Evolutionary conservation across 2,329 filamentous ascomycete genomes (phyloP).

Genomic region (Trichoderma oligosporum): DNA sequence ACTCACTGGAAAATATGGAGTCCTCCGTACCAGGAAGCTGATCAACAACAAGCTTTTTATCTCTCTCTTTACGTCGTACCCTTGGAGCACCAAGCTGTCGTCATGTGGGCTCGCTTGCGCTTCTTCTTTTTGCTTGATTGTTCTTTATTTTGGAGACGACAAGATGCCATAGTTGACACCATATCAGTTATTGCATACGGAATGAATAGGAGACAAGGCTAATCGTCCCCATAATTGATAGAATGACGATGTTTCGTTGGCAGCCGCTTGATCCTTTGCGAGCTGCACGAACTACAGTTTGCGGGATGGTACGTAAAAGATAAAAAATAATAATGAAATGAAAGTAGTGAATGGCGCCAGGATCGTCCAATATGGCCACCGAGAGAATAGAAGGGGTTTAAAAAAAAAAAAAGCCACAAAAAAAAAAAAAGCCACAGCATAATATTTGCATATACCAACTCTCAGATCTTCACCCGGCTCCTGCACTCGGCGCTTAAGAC

Average conservation of each 20-base stretch:
- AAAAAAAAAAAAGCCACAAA: background rate
- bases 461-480: constrained; percentile 12
- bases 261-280: background rate
- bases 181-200: background rate
- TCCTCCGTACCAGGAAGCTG: background rate
- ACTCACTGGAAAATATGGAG: background rate
- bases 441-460: constrained; percentile 4
- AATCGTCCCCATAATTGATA: background rate
- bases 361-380: background rate
- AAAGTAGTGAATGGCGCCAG: constrained; percentile 12
- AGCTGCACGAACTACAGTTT: constrained; percentile 10
- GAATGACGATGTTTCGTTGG: constrained; percentile 2
- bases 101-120: constrained; percentile 18
- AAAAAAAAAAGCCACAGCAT: constrained; percentile 5
- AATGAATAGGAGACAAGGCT: background rate
- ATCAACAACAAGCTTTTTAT: constrained; percentile 7
- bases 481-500: constrained; percentile 3
- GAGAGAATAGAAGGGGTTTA: too few species aligned
- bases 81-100: constrained; percentile 4
- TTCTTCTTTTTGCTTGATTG: background rate
- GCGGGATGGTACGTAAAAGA: constrained; percentile 2
- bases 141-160: background rate
- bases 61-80: constrained; percentile 6
- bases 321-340: too few species aligned
- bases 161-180: constrained; percentile 3